Base-by-base conservation (phyloP, 169 alveolate genomes). In the Nephromyces sp. region DNA sequence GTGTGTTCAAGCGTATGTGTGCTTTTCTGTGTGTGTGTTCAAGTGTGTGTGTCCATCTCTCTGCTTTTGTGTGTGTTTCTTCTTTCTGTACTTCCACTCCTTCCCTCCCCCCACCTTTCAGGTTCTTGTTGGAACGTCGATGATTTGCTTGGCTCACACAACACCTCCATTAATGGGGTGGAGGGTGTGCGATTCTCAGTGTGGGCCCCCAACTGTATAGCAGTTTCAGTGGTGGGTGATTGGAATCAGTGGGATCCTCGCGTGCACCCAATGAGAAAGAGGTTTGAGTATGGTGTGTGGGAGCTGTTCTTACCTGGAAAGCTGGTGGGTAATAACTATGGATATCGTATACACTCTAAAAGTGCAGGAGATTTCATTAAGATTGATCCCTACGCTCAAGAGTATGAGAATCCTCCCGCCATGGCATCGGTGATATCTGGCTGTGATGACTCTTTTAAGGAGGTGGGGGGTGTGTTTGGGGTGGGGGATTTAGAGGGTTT, bases 211-310 rank as follows among this genome's bases (percentile, higher is more conserved):
- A 72, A 73, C 27, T 82, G 85, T 32, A 64, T 53, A 28, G 70
- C 61, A 52, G 87, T 84, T 43, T 67, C 84, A 28, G 89, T 84
- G 3, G 89, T 84, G 31, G 89, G 89, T 5, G 87, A 80, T 72
- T 84, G 89, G 89, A 84, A 84, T 72, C 78, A 68, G 6, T 84
- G 89, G 89, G 89, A 84, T 76, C 84, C 86, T 33, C 83, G 87
- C 30, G 89, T 72, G 6, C 85, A 84, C 61, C 89, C 89, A 25
- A 81, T 84, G 89, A 64, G 89, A 51, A 35, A 74, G 31, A 61
- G 88, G 22, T 65, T 74, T 64, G 89, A 81, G 27, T 80, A 71
- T 34, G 89, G 89, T 22, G 83, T 83, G 5, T 84, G 89, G 89
- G 89, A 84, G 32, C 33, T 84, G 57, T 84, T 81, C 57, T 77